Base-by-base conservation (phyloP, 2,329 filamentous ascomycete genomes). In the Trichoderma sp. region DNA sequence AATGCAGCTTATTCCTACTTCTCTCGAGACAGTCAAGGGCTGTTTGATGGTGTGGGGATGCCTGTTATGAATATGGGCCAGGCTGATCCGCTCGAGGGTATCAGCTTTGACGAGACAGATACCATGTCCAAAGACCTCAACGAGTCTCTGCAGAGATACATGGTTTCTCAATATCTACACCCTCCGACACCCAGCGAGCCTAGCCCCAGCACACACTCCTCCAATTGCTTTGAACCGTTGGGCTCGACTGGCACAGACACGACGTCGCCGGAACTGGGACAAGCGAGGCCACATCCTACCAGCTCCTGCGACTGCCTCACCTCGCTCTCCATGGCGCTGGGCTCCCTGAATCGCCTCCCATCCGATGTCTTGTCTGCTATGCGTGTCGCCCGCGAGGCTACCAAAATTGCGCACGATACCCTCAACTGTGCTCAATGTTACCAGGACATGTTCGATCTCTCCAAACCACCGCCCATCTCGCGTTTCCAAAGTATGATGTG, bases 401-500 rank as follows among this genome's bases (percentile, higher is more conserved):
- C 84, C 36, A 84, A 82, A 70, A 79, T 83, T 1, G 87, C 86
- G 1, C 84, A 89, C 77, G 80, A 86, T 47, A 83, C 85, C 21
- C 83, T 89, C 64, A 81, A 83, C 74, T 91, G 89, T 76, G 76
- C 81, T 1, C 74, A 79, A 18, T 91, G 89, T 79, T 84, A 83
- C 65, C 79, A 81, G 28, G 78, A 81, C 39, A 70, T 82, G 36
- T 60, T 82, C 18, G 81, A 84, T 6, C 74, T 79, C 1, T 74
- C 75, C 30, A 74, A 79, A 34, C 77, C 80, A 1, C 80, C 82
- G 1, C 81, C 84, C 26, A 83, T 89, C 65, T 84, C 87, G 66
- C 75, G 82, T 34, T 87, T 88, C 73, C 89, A 90, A 77, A 89
- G 84, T 76, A 82, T 86, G 64, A 90, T 90, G 87, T 82, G 89